Base-by-base conservation (phyloP, 1,139 yeast genomes). In the Candida gigantensis region DNA sequence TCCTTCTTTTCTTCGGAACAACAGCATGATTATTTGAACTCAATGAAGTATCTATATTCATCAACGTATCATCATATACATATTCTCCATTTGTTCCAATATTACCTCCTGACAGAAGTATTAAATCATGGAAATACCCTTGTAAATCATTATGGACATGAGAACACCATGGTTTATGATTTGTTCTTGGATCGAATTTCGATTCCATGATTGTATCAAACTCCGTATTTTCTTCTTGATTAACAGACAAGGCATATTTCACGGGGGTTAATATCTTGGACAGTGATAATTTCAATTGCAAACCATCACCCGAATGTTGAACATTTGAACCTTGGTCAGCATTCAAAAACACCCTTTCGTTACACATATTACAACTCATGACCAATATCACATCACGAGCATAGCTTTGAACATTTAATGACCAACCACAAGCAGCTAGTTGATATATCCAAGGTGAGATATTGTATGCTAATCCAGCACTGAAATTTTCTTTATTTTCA, bases 91-190 rank as follows among this genome's bases (percentile, higher is more conserved):
- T 46, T 3, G 50, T 39, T 1, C 65, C 67, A 6, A 62, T 54
- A 28, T 50, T 49, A 2, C 31, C 30, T 25, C 49, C 57, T 20
- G 61, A 54, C 5, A 42, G 34, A 1, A 51, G 20, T 2, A 68
- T 32, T 44, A 60, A 44, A 6, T 53, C 43, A n/a, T 47, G 47
- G 16, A 65, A 49, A 44, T 68, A 68, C 9, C 53, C 51, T 13
- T 41, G 39, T 14, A 45, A 45, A 2, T 47, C 20, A 20, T 41
- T 34, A 31, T 42, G 44, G 6, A 43, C 36, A 20, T 47, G 47
- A 32, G 60, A 47, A 47, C 76, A 70, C 74, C 74, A 70, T 1
- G 41, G 41, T 35, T 67, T 65, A 44, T 70, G 75, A 18, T 64
- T 65, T 7, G 37, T 35, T 4, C 42, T 35, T 1, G 64, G 52